phyloP scores from a whole-genome alignment of 768 basidiomycete species.

The Amanita phalloides region DNA sequence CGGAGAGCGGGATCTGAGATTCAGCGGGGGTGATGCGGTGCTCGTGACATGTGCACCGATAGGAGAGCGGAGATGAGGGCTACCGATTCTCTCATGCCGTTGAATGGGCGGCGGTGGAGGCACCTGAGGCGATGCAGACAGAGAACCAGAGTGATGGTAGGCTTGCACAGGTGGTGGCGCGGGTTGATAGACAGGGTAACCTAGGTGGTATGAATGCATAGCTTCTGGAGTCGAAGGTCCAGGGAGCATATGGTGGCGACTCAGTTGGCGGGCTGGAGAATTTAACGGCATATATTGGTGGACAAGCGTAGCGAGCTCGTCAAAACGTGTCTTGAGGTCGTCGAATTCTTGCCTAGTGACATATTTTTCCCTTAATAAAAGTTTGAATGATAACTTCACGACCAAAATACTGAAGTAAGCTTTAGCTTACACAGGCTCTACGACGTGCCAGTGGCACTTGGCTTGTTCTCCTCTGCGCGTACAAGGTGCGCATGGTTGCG shows the following conservation, averaged over 20 bases:
- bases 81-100: background rate
- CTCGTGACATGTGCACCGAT: background rate
- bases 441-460: conserved; percentile 76
- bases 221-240: conserved; percentile 20
- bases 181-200: conserved; percentile 20
- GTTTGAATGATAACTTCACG: conserved; percentile 7
- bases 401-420: conserved; percentile 8
- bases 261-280: conserved; percentile 21
- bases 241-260: conserved; percentile 13
- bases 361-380: conserved; percentile 56
- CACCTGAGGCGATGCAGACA: conserved; percentile 12
- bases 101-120: conserved; percentile 12
- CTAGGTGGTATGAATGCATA: conserved; percentile 17
- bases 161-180: conserved; percentile 20
- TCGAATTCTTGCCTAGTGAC: conserved; percentile 72
- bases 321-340: conserved; percentile 56
- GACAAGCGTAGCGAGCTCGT: conserved; percentile 47
- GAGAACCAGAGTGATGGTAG: conserved; percentile 12
- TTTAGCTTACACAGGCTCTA: conserved; percentile 66
- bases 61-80: conserved; percentile 6
- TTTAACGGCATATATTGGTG: conserved; percentile 29
- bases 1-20: conserved; percentile 6
- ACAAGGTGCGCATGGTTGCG: conserved; percentile 77
- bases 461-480: conserved; percentile 68
- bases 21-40: background rate